Conservation (phyloP, 2,329 filamentous ascomycete genomes). For the Metarhizium anisopliae region DNA sequence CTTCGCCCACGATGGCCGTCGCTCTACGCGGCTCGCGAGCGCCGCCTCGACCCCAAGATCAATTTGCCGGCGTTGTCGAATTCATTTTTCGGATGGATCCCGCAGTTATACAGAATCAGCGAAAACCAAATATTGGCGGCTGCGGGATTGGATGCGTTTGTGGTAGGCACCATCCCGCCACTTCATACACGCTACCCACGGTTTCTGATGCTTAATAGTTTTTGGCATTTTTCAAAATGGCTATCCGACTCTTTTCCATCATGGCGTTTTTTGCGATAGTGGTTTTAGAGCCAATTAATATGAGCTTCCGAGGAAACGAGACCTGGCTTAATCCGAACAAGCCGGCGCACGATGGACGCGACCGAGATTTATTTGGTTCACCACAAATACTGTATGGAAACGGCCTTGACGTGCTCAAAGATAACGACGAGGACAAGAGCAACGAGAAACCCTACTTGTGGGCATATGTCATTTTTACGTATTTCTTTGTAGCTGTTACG, state of each 20-base stretch:
- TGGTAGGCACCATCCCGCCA: conserved; percentile 42
- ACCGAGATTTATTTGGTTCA: conserved; percentile 1
- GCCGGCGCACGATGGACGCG: neutral
- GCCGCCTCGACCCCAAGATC: conserved; percentile 50
- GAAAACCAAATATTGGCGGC: conserved; percentile 85
- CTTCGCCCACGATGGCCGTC: conserved; percentile 86
- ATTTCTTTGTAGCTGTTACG: conserved; percentile 77
- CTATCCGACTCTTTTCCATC: conserved; percentile 70
- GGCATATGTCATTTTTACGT: conserved; percentile 92
- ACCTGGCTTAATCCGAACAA: neutral
- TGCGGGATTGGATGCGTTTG: conserved; percentile 89
- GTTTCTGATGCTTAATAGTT: conserved; percentile 43
- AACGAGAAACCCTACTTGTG: conserved; percentile 55
- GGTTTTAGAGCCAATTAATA: conserved; percentile 81
- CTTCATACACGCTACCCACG: neutral
- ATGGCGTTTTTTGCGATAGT: conserved; percentile 74
- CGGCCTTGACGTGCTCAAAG: conserved; percentile 15
- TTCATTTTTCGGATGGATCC: conserved; percentile 88
- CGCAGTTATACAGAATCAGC: conserved; percentile 71
- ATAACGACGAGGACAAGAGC: conserved; percentile 23
- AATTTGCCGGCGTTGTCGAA: conserved; percentile 72
- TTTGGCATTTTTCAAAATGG: conserved; percentile 91
- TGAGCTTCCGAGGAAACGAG: conserved; percentile 38
- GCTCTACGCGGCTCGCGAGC: conserved; percentile 83
- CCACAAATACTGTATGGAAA: conserved; percentile 6